These are phyloP conservation scores for Pseudogymnoascus sp. DNA, from an alignment of 2,329 filamentous ascomycete species.

Conservation along the genomic window DNA sequence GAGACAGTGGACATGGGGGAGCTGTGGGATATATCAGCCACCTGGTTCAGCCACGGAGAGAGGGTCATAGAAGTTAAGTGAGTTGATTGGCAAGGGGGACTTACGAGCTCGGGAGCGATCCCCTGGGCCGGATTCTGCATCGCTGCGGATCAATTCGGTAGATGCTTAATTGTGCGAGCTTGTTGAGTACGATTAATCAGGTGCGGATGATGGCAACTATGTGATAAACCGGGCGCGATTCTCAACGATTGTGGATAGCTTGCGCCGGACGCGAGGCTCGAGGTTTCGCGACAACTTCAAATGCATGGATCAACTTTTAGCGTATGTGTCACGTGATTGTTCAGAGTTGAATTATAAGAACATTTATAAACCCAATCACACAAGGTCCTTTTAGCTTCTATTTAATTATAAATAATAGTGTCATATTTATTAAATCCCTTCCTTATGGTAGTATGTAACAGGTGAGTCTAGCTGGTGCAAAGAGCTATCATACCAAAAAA, in stretches of 20 bases:
- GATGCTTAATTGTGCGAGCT: background rate
- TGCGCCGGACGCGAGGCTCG: background rate
- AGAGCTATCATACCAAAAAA: too few relatives aligned
- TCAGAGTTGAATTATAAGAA: too few relatives aligned
- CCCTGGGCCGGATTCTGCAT: slow-evolving; percentile 40
- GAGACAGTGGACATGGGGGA: slow-evolving; percentile 83
- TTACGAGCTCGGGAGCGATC: slow-evolving; percentile 37
- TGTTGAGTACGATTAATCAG: background rate
- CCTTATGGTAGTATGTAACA: too few relatives aligned
- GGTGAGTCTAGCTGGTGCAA: too few relatives aligned
- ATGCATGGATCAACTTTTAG: background rate
- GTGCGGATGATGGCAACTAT: background rate
- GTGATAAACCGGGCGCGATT: background rate
- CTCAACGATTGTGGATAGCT: background rate
- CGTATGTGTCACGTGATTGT: background rate
- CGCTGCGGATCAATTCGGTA: slow-evolving; percentile 17
- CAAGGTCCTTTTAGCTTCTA: too few relatives aligned
- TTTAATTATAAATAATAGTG: too few relatives aligned
- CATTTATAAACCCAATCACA: too few relatives aligned
- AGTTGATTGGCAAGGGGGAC: slow-evolving; percentile 17
- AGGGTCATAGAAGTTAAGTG: slow-evolving; percentile 1
- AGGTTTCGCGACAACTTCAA: slow-evolving; percentile 1
- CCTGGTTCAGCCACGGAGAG: slow-evolving; percentile 3
- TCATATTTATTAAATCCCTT: too few relatives aligned
- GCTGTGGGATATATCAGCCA: slow-evolving; percentile 37